Evolutionary conservation across 2,329 filamentous ascomycete species (phyloP).

Genomic region (Colletotrichum simmondsii): DNA sequence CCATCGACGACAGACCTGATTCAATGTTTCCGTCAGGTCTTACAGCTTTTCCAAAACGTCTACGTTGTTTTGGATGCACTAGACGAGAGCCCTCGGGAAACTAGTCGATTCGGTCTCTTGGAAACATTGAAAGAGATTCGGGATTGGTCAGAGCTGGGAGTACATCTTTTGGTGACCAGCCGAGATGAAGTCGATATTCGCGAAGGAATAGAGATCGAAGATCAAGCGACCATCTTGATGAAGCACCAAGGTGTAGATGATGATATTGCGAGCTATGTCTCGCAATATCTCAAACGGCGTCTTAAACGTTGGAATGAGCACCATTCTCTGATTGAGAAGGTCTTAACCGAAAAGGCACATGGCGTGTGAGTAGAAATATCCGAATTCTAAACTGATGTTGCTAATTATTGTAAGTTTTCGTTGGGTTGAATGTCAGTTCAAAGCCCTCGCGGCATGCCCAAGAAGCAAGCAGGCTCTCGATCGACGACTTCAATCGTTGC

Average conservation of each 20-base stretch:
- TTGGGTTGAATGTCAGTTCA: background rate
- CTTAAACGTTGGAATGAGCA: background rate
- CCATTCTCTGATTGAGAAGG: background rate
- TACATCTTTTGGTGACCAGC: background rate
- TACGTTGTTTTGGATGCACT: background rate
- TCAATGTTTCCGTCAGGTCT: background rate
- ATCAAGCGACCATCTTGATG: background rate
- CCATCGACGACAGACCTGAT: background rate
- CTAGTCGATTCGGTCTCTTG: accelerated
- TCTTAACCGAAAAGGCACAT: background rate
- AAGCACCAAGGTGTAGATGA: background rate
- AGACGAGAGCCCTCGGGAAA: background rate
- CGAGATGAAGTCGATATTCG: background rate
- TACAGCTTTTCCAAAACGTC: background rate
- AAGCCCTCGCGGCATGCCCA: background rate
- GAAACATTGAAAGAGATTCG: background rate
- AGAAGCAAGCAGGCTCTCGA: background rate
- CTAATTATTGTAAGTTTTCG: background rate
- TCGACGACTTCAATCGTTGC: background rate
- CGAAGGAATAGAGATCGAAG: background rate
- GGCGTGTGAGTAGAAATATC: background rate
- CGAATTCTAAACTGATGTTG: accelerated
- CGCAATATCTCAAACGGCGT: background rate
- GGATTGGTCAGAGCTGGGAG: background rate
- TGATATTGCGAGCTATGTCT: background rate